These are phyloP conservation scores for Quercus bicolor DNA, from an alignment of 306 rosid species.

Conservation along the genomic window DNA sequence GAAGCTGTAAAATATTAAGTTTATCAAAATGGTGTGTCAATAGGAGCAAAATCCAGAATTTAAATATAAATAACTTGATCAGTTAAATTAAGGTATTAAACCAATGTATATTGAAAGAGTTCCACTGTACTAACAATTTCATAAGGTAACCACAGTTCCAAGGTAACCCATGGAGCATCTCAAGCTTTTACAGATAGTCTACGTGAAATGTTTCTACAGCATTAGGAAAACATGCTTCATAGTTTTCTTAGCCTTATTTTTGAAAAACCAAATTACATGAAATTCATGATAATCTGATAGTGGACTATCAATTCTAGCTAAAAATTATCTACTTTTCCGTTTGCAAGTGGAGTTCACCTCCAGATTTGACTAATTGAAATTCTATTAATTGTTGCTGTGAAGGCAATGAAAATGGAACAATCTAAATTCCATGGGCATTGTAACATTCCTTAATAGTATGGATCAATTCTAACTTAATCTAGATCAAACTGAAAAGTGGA, in stretches of 20 bases:
- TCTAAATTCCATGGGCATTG: background rate
- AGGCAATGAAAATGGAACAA: background rate
- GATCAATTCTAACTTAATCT: background rate
- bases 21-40: background rate
- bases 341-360: too few relatives aligned
- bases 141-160: too few relatives aligned
- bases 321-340: too few relatives aligned
- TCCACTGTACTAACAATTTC: background rate
- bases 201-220: background rate
- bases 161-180: too few relatives aligned
- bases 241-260: background rate
- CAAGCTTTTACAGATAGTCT: too few relatives aligned
- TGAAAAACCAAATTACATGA: too few relatives aligned
- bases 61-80: background rate
- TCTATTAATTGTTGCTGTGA: too few relatives aligned
- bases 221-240: background rate
- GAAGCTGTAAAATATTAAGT: constrained; percentile 56
- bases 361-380: too few relatives aligned
- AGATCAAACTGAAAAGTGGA: background rate
- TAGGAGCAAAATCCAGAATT: background rate
- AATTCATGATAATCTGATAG: too few relatives aligned
- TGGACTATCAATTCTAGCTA: too few relatives aligned
- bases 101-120: background rate
- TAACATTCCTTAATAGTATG: background rate
- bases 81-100: background rate